Base-by-base conservation (phyloP, 169 alveolate species). In the Plasmodium gallinaceum region DNA sequence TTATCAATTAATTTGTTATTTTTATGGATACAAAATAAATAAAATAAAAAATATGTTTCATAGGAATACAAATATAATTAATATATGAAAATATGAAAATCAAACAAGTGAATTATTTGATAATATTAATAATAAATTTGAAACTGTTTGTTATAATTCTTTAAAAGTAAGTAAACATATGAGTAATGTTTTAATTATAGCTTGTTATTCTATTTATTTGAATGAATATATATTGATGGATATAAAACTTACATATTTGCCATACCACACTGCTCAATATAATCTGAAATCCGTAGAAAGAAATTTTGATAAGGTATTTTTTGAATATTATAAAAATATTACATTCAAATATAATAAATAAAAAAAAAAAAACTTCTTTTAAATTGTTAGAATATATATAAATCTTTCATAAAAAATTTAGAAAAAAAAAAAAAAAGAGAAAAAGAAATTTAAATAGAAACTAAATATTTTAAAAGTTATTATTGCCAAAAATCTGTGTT, bases 231-330 rank as follows among this genome's bases (percentile, higher is more conserved):
- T 91, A 60, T 39, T 93, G 22, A 91, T 93, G 96, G 96, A 92
- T 1, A 12, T 86, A 10, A 85, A 89, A 43, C 96, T 91, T 73
- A 52, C 39, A 26, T 18, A 54, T 0, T 74, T 65, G 24, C 96
- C 96, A 9, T 54, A 91, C 20, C 85, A 83, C 57, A 92, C 95
- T 10, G 93, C 91, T 0, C 96, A 93, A 60, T 93, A 91, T 65
- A 94, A 91, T 58, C 96, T 95, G 1, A 95, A 93, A 74, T 91
- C 94, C 0, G 72, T 93, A 9, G 93, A 92, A 57, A 88, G 93
- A 8, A 89, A 78, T 1, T 65, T 45, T n/a, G 93, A 93, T 22
- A 5, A 6, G 5, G 20, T 45, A 14, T 85, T 91, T 71, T 74
- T 74, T 37, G 64, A 66, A n/a, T 65, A 70, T 64, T 78, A 54